Evolutionary conservation across 2,329 filamentous ascomycete genomes (phyloP).

Genomic region (Grosmannia huntii): DNA sequence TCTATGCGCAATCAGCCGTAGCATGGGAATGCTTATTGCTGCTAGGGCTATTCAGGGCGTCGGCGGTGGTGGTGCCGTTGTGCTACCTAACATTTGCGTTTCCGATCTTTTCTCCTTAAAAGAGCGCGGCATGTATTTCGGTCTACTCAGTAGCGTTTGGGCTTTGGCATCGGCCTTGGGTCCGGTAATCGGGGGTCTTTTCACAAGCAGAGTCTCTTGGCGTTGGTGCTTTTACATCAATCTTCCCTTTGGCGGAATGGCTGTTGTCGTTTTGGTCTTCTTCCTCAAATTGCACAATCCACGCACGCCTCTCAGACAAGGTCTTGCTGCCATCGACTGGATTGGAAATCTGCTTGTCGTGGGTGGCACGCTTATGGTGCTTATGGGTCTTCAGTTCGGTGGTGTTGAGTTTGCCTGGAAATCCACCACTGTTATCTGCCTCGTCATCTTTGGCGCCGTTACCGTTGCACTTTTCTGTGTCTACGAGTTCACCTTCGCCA

Average conservation of each 20-base stretch:
- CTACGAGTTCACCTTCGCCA: conserved; percentile 60
- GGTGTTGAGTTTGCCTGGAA: conserved; percentile 63
- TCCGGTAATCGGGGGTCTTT: conserved; percentile 3
- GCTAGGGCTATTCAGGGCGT: conserved; percentile 42
- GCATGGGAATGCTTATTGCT: conserved; percentile 39
- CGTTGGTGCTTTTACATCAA: not conserved
- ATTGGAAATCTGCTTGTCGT: conserved; percentile 23
- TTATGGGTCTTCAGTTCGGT: conserved; percentile 70
- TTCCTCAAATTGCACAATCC: conserved; percentile 56
- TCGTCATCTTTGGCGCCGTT: conserved; percentile 23
- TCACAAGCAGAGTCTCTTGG: not conserved
- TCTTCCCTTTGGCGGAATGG: conserved; percentile 21
- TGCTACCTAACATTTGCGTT: conserved; percentile 43
- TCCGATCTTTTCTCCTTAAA: conserved; percentile 25
- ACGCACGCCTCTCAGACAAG: conserved; percentile 45
- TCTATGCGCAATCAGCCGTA: conserved; percentile 34
- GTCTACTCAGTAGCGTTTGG: not conserved
- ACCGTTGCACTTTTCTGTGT: conserved; percentile 52
- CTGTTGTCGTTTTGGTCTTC: conserved; percentile 38
- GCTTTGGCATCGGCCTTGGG: conserved; percentile 2
- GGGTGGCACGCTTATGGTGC: not conserved
- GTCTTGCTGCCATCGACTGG: conserved; percentile 52
- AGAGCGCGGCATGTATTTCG: conserved; percentile 3
- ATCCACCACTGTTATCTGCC: conserved; percentile 60
- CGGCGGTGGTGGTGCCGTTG: conserved; percentile 41